Percentiles rank a stretch among this genome's conserved stretches.
phyloP scores from a whole-genome alignment of 169 alveolate species.

The Theileria parva region DNA sequence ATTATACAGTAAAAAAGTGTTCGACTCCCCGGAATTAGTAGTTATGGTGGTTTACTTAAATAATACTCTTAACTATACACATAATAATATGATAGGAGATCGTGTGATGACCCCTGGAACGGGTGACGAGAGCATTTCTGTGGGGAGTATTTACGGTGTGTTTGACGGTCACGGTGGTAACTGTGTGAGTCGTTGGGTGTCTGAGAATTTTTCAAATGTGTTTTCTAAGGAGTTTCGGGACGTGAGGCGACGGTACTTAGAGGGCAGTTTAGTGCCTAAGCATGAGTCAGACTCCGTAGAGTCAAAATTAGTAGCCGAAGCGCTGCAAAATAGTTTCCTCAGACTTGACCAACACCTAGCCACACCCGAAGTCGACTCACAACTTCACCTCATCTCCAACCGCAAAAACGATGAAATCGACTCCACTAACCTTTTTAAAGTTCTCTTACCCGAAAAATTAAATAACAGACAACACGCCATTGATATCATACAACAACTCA shows the following conservation, averaged over 20 bases:
- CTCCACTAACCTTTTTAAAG: slow-evolving; percentile 45
- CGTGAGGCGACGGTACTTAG: background rate
- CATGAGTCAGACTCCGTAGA: background rate
- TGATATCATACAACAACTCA: slow-evolving; percentile 39
- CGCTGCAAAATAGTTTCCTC: slow-evolving; percentile 53
- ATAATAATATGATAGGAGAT: no score
- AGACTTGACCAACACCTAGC: slow-evolving; percentile 59
- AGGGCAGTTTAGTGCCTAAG: background rate
- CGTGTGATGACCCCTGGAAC: no score
- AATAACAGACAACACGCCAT: slow-evolving; percentile 53
- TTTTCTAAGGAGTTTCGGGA: slow-evolving; percentile 52
- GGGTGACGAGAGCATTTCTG: no score
- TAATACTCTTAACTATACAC: no score
- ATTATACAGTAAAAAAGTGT: no score
- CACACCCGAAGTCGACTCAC: slow-evolving; percentile 51
- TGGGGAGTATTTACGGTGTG: slow-evolving; percentile 88
- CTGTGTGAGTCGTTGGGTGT: slow-evolving; percentile 91
- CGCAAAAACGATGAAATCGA: slow-evolving; percentile 30
- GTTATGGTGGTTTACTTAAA: no score
- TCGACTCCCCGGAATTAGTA: no score
- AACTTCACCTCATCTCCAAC: slow-evolving; percentile 19
- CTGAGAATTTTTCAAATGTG: slow-evolving; percentile 80
- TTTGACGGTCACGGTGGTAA: slow-evolving; percentile 99
- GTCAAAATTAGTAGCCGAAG: slow-evolving; percentile 53
- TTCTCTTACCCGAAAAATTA: slow-evolving; percentile 41